Evolutionary conservation across 306 rosid species (phyloP).

Genomic region (Astragalus glycyphyllos): DNA sequence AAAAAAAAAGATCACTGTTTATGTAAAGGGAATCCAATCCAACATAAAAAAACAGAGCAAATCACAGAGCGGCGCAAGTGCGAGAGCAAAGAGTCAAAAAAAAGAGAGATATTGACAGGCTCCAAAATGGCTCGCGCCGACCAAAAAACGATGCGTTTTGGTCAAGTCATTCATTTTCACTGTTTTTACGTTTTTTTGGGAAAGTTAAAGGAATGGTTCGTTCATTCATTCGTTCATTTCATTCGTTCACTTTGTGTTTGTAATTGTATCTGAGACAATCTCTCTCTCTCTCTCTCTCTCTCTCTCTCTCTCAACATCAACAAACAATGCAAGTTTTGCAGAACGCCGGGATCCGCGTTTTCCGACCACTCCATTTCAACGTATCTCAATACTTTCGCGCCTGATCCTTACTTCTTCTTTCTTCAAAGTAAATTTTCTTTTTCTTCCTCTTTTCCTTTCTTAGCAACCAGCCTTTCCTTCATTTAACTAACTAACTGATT

Average conservation of each 20-base stretch:
- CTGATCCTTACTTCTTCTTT: slow-evolving; percentile 47
- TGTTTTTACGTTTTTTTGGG: slow-evolving; percentile 15
- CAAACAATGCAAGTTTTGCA: slow-evolving; percentile 60
- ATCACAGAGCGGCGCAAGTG: too few relatives aligned
- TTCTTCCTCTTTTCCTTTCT: slow-evolving; percentile 1
- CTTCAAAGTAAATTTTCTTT: slow-evolving; percentile 46
- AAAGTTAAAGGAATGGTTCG: slow-evolving; percentile 21
- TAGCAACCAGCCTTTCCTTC: slow-evolving; percentile 10
- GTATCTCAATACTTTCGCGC: slow-evolving; percentile 43
- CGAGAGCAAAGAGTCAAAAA: not conserved
- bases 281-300: slow-evolving; percentile 2
- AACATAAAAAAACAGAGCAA: too few relatives aligned
- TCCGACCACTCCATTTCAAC: slow-evolving; percentile 52
- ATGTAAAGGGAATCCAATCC: too few relatives aligned
- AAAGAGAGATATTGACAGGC: slow-evolving; percentile 22
- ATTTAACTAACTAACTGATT: not conserved
- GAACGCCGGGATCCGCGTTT: slow-evolving; percentile 72
- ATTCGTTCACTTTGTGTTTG: not conserved
- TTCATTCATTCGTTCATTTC: slow-evolving; percentile 34
- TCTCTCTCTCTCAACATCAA: not conserved
- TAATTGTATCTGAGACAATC: not conserved
- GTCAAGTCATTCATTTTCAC: slow-evolving; percentile 50
- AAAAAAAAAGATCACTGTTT: too few relatives aligned
- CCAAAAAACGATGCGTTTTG: slow-evolving; percentile 42
- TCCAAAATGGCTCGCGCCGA: slow-evolving; percentile 56